Base-by-base conservation (phyloP, 805 yeast genomes). In the Pichia nanzhaoensis region DNA sequence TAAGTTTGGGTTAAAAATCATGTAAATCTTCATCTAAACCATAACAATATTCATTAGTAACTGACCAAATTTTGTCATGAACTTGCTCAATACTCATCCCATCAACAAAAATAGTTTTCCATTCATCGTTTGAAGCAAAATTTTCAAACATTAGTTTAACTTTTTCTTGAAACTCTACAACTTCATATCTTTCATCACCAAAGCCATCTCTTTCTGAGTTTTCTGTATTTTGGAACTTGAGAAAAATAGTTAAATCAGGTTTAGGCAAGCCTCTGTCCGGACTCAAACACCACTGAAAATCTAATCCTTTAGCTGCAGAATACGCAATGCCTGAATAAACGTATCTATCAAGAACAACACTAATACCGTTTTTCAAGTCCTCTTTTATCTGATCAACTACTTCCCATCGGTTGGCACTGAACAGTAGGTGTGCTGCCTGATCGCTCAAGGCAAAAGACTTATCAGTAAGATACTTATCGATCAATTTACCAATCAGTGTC, bases 351-450 rank as follows among this genome's bases (percentile, higher is more conserved):
- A 90, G 61, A 0, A 93, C 70, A 1, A 93, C 73, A 4, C 30
- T 37, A 12, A 58, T 59, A 1, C 96, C 96, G 0, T 60, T 51
- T 1, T 63, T 53, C 17, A 89, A 61, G 12, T 67, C 57, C 1
- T 57, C 45, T 10, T 64, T 58, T 5, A 93, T 78, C 4, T 62
- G 59, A 1, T 67, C 62, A 1, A 71, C 74, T 19, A 78, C 55
- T 60, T 93, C 99, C 99, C 99, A 93, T 51, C 99, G 68, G 57
- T 93, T 93, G 1, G 98, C 96, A 53, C 89, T 79, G 61, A 93
- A 93, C 30, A 93, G 66, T 20, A 93, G 68, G 63, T 93, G 99
- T 5, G 89, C 82, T 0, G 95, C 71, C 60, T 88, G 81, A 57
- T 90, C 96, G 16, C 80, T 75, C 17, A 89, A 60, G 7, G 64